A percentile compares a stretch with the other conserved stretches of the same genome.
Evolutionary conservation across 306 rosid species (phyloP).

Genomic region (Betula pendula): DNA sequence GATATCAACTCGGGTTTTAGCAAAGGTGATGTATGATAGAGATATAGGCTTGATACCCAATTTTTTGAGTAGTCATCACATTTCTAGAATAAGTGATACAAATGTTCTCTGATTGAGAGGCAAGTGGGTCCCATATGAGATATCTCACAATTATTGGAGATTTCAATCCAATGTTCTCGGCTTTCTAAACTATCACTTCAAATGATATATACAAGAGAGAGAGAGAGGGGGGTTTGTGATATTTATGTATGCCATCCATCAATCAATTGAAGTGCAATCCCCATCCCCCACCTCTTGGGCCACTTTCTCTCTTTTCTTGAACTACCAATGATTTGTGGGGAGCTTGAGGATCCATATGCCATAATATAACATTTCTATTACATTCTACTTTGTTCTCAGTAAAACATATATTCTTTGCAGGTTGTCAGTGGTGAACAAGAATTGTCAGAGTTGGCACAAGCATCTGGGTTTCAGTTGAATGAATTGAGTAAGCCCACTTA

Average conservation of each 20-base stretch:
- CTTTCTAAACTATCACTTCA: neutral
- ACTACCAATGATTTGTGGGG: neutral
- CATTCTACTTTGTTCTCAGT: slow-evolving; percentile 22
- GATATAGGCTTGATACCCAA: neutral
- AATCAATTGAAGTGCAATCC: no score
- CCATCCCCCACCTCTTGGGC: no score
- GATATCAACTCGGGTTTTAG: no score
- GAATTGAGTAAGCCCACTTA: slow-evolving; percentile 44
- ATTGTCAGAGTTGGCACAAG: slow-evolving; percentile 60
- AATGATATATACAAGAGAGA: neutral
- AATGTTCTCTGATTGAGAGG: no score
- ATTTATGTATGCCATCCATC: no score
- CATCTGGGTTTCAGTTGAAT: slow-evolving; percentile 47
- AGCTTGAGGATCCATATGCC: neutral
- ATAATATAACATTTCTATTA: neutral
- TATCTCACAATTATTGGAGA: no score
- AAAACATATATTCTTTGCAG: slow-evolving; percentile 37
- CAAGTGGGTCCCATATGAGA: no score
- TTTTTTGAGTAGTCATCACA: neutral
- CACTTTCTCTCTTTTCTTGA: neutral
- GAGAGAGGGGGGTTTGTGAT: no score
- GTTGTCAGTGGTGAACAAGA: slow-evolving; percentile 70
- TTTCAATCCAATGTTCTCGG: neutral
- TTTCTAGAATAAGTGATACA: neutral
- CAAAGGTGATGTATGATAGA: neutral